Evolutionary conservation across 2,329 filamentous ascomycete species (phyloP), one percentile per base, ranked within the genome.

Genomic region (Hymenoscyphus repandus): DNA sequence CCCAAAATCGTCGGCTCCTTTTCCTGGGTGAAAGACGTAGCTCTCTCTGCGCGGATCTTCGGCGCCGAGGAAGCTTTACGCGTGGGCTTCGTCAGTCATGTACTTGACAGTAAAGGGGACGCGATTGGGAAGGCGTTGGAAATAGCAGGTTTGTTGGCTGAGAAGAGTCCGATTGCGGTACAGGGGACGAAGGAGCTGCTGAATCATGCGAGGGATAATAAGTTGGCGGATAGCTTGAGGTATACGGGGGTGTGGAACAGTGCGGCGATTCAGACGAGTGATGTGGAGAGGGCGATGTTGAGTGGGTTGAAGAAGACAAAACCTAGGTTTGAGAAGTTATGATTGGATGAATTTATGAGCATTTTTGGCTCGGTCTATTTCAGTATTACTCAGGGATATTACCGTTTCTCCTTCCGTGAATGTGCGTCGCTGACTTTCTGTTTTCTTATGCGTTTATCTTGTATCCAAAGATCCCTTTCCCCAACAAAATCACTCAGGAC

Each of bases 171-270:
- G 0, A 83, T 97, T 18, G 90, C 90, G 1, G 87, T 92, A 57
- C 82, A 90, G 72, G 85, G 88, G 5, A 95, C 90, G 7, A 96
- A 96, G 74, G 87, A 93, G 71, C 70, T 95, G 55, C 66, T 96
- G 64, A 90, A 93, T 68, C 89, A 85, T 64, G 86, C 85, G 32
- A 78, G 88, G 61, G 91, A 95, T 68, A 82, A 90, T 66, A 75
- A 77, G 2, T 81, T 95, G 27, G 80, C 79, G 41, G 90, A 95
- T 60, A 89, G 85, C 42, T 70, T 97, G 66, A 80, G 81, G 51
- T 96, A 96, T 69, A 95, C 91, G 3, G 78, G 81, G 10, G 77
- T 93, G 1, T 96, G 91, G 92, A 97, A 97, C 65, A 79, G 82
- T 60, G 86, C 83, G 2, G 87, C 88, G 64, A 66, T 96, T 61